phyloP scores from a whole-genome alignment of 2,329 filamentous ascomycete genomes.

The Madurella fahalii region DNA sequence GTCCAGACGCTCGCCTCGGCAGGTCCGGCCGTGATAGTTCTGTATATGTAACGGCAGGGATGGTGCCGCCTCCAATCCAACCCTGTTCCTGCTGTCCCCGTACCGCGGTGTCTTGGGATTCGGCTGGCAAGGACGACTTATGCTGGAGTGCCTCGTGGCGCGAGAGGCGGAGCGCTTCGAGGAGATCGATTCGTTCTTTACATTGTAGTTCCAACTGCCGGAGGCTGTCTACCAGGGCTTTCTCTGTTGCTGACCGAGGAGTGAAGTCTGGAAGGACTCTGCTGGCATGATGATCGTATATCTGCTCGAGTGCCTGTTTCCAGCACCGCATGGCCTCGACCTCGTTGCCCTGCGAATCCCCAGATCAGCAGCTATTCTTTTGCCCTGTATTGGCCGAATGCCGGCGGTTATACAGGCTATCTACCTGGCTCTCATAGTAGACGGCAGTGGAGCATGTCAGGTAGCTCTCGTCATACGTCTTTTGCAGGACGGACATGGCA shows the following conservation, averaged over 20 bases:
- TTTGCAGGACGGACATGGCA: slow-evolving; percentile 72
- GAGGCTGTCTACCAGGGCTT: slow-evolving; percentile 74
- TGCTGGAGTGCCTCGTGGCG: slow-evolving; percentile 38
- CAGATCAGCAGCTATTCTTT: slow-evolving; percentile 7
- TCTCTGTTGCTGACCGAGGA: slow-evolving; percentile 77
- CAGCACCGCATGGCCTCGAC: slow-evolving; percentile 85
- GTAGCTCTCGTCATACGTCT: slow-evolving; percentile 97
- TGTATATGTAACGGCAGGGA: slow-evolving; percentile 74
- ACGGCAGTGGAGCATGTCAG: slow-evolving; percentile 91
- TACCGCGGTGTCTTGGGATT: slow-evolving; percentile 20
- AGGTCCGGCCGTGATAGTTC: slow-evolving; percentile 70
- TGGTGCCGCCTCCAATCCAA: slow-evolving; percentile 76
- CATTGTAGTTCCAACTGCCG: slow-evolving; percentile 83
- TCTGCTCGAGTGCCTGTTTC: slow-evolving; percentile 82
- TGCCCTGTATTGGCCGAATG: not conserved
- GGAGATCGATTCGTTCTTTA: slow-evolving; percentile 84
- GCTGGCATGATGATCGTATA: slow-evolving; percentile 80
- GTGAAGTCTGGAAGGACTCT: slow-evolving; percentile 64
- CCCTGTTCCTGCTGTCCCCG: slow-evolving; percentile 37
- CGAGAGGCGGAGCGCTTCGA: slow-evolving; percentile 74
- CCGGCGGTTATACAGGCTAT: slow-evolving; percentile 1
- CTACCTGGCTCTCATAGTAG: slow-evolving; percentile 89
- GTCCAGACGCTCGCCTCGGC: slow-evolving; percentile 48
- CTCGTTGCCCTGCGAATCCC: slow-evolving; percentile 71
- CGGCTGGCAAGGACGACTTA: slow-evolving; percentile 24